Evolutionary conservation across 2,329 filamentous ascomycete genomes (phyloP).

Genomic region (Venturia carpophila): DNA sequence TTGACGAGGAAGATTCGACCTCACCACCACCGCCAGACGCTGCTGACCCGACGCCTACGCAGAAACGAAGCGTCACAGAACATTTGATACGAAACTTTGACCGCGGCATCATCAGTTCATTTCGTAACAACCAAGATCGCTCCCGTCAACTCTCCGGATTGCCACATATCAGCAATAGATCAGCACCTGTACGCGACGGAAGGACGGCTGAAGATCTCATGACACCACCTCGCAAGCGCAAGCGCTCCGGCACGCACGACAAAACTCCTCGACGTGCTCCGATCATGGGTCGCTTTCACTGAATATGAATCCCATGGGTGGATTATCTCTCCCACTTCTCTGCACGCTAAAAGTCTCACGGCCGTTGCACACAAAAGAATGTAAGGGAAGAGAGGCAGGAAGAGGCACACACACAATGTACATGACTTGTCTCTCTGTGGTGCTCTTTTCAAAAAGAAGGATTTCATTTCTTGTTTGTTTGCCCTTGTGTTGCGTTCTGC

Average conservation of each 20-base stretch:
- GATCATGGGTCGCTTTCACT: constrained; percentile 14
- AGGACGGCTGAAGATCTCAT: constrained; percentile 17
- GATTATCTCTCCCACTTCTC: no score
- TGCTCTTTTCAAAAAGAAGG: neutral
- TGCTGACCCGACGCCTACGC: constrained; percentile 24
- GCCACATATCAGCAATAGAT: constrained; percentile 6
- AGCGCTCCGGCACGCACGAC: constrained; percentile 9
- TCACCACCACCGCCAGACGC: constrained; percentile 26
- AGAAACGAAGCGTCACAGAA: constrained; percentile 8
- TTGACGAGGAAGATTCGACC: constrained; percentile 31
- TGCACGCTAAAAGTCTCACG: no score
- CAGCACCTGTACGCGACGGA: constrained; percentile 14
- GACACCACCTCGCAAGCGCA: constrained; percentile 18
- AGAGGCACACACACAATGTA: neutral
- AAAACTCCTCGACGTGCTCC: constrained; percentile 11
- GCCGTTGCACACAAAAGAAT: neutral
- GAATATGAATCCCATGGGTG: neutral
- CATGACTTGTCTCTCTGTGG: neutral
- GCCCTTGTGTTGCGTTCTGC: neutral
- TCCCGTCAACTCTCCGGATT: constrained; percentile 13
- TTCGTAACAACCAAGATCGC: constrained; percentile 19
- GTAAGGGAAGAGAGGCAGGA: neutral
- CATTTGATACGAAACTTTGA: constrained; percentile 31
- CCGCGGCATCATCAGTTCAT: constrained; percentile 18
- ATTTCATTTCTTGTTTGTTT: neutral